Base-by-base conservation (phyloP, 1,284 basidiomycete species). In the Trichosporon sp. region DNA sequence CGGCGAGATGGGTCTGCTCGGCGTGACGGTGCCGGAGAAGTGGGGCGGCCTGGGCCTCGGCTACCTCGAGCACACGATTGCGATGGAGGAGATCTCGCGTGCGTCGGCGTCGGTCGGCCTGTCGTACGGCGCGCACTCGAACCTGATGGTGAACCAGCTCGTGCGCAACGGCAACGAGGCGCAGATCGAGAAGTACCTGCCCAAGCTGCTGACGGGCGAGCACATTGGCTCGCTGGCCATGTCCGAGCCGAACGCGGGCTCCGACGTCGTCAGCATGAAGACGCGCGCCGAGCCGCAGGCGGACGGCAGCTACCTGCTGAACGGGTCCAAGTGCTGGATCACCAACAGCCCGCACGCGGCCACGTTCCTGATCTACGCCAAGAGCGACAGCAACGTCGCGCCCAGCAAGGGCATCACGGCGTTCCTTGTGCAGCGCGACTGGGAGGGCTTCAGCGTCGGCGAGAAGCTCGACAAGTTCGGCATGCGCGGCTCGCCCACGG, bases 241-340 rank as follows among this genome's bases (percentile, higher is more conserved):
- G 95, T 93, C 91, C 75, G 95, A 98, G 84, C 87, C 92, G 0
- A 93, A 91, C 18, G 89, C 90, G 72, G 95, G 95, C 62, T 94
- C 92, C 76, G 95, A 98, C 81, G 94, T 98, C 25, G 89, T 97
- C 25, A 92, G 90, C 76, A 98, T 97, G 95, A 87, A 86, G 76
- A 85, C 94, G 64, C 88, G 87, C 66, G 94, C 93, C 18, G 89
- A 90, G 71, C 91, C 90, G 82, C 86, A 91, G 38, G 85, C 71
- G 18, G 77, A 88, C 21, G 91, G 89, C 47, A 89, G 90, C 53
- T 97, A 89, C 85, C 85, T 87, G 69, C 81, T 97, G 74, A 96
- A 92, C 76, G 95, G 95, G 1, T 92, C 89, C 76, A 98, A 97
- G 83, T 93, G 94, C 84, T 97, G 94, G 93, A 98, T 98, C 80